These are phyloP conservation scores for Tetradesmus lagerheimii DNA, from an alignment of 139 green algal species.

Conservation along the genomic window DNA sequence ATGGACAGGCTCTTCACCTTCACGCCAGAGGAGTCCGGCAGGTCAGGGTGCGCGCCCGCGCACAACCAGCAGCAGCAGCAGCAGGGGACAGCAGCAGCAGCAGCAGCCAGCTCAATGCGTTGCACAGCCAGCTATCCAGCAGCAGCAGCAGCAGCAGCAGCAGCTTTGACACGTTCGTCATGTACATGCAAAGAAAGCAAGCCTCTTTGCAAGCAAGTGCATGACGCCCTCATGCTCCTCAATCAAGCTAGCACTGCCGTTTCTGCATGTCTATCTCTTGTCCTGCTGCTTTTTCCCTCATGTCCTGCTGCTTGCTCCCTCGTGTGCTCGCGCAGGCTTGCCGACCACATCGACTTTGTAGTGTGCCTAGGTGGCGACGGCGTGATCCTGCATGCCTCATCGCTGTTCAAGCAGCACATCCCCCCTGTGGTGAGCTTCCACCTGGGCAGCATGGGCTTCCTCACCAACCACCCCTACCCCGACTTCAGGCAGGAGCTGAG, in stretches of 20 bases:
- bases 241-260: no score
- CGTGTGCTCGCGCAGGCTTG: constrained; percentile 58
- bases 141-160: constrained; percentile 2
- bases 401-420: constrained; percentile 81
- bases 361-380: constrained; percentile 97
- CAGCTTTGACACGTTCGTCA: no score
- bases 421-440: constrained; percentile 93
- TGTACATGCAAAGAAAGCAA: no score
- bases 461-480: constrained; percentile 88
- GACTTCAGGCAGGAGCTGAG: constrained; percentile 82
- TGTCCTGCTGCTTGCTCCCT: background rate
- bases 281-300: no score
- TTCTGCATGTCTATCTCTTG: background rate
- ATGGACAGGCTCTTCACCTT: constrained; percentile 69
- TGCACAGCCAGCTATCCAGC: background rate
- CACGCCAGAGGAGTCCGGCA: constrained; percentile 52
- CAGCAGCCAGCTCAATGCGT: background rate
- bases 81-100: background rate
- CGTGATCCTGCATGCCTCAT: constrained; percentile 94
- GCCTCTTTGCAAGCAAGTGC: background rate
- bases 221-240: background rate
- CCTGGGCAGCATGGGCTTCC: constrained; percentile 97
- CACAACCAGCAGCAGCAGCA: background rate
- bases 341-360: constrained; percentile 94
- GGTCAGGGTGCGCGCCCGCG: constrained; percentile 46